A percentile compares a stretch with the other conserved stretches of the same genome.
These are phyloP conservation scores for Aspergillus sparsus DNA, from an alignment of 495 filamentous ascomycete species.

Conservation along the genomic window DNA sequence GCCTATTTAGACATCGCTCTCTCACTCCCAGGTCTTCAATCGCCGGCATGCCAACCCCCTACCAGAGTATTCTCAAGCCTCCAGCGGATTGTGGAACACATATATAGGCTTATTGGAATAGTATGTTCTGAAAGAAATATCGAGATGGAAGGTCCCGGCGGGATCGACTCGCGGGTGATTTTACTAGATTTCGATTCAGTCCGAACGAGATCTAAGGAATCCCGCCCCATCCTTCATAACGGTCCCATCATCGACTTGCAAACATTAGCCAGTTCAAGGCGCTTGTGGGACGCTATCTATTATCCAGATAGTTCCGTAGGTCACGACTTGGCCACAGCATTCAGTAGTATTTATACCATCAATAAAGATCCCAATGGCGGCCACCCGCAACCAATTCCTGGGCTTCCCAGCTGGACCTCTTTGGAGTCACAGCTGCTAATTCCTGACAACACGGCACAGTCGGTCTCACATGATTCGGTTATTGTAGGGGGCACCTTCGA, in stretches of 20 bases:
- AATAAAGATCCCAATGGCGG: conserved; percentile 27
- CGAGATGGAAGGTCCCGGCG: conserved; percentile 65
- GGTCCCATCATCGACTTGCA: conserved; percentile 65
- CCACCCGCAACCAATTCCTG: conserved; percentile 33
- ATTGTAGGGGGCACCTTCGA: conserved; percentile 96
- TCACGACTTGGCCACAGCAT: conserved; percentile 36
- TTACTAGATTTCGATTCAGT: conserved; percentile 62
- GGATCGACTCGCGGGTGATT: conserved; percentile 76
- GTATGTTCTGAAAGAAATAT: conserved; percentile 62
- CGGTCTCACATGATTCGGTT: conserved; percentile 55
- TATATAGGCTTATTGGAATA: conserved; percentile 76
- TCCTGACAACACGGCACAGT: conserved; percentile 26
- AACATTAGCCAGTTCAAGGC: conserved; percentile 62
- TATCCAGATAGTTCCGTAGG: conserved; percentile 62
- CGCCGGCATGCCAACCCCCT: conserved; percentile 47
- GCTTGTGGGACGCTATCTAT: conserved; percentile 72
- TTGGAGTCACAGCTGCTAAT: conserved; percentile 23
- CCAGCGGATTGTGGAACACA: conserved; percentile 68
- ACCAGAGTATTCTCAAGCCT: conserved; percentile 58
- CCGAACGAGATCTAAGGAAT: conserved; percentile 23
- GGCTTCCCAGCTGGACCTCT: conserved; percentile 31
- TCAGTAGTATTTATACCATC: conserved; percentile 30
- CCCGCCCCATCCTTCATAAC: conserved; percentile 44
- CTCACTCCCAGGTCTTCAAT: conserved; percentile 41
- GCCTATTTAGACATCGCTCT: conserved; percentile 49